These are phyloP conservation scores for Dactylellina leptospora DNA, from an alignment of 2,329 filamentous ascomycete genomes.

Conservation along the genomic window DNA sequence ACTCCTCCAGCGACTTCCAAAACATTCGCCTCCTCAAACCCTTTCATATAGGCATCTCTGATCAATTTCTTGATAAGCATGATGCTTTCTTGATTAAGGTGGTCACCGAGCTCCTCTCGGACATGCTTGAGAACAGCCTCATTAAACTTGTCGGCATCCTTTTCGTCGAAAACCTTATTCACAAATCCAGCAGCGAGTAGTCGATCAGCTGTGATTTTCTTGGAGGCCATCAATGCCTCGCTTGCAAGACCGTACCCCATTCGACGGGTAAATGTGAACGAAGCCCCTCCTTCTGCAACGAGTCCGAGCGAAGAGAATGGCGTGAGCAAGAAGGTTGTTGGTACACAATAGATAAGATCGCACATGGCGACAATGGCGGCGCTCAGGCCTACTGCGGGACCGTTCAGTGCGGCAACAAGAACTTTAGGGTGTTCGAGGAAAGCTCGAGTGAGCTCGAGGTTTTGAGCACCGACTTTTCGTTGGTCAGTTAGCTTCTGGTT, in stretches of 20 bases:
- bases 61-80: constrained; percentile 86
- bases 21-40: constrained; percentile 79
- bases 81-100: constrained; percentile 81
- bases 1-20: constrained; percentile 86
- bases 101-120: constrained; percentile 78
- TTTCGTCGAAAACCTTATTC: constrained; percentile 77
- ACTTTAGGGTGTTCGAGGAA: constrained; percentile 96
- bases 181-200: constrained; percentile 81
- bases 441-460: constrained; percentile 86
- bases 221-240: constrained; percentile 91
- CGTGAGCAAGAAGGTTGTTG: constrained; percentile 75
- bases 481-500: neutral
- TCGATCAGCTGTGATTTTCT: constrained; percentile 76
- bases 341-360: constrained; percentile 84
- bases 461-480: constrained; percentile 79
- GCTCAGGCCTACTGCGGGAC: constrained; percentile 85
- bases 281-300: constrained; percentile 86
- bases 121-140: constrained; percentile 79
- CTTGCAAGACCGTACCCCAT: constrained; percentile 84
- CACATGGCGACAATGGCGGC: constrained; percentile 83
- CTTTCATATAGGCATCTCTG: constrained; percentile 74
- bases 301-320: constrained; percentile 91
- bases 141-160: constrained; percentile 75
- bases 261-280: constrained; percentile 78
- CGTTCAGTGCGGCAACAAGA: constrained; percentile 89